A percentile compares a stretch with the other conserved stretches of the same genome.
Evolutionary conservation across 2,329 filamentous ascomycete genomes (phyloP).

Genomic region (Verticillium zaregamsianum): DNA sequence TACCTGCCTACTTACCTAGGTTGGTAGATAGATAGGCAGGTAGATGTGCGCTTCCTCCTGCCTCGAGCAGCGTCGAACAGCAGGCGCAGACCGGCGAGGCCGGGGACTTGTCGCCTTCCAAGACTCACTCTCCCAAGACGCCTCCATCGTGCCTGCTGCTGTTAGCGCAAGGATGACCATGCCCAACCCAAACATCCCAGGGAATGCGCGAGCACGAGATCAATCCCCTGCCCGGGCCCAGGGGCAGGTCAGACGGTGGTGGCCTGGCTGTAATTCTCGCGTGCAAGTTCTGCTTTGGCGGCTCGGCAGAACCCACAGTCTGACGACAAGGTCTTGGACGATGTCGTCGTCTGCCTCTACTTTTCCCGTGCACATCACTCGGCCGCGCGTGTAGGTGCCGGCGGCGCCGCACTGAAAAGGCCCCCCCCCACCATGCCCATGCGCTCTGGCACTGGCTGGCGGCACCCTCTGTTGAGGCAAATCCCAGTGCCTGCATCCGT

Average conservation of each 20-base stretch:
- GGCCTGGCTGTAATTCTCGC: neutral
- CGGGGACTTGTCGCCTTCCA: neutral
- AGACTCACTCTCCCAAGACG: neutral
- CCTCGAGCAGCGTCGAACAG: neutral
- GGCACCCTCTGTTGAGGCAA: neutral
- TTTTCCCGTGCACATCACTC: no score
- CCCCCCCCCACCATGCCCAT: no score
- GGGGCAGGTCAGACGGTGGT: neutral
- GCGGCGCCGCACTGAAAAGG: no score
- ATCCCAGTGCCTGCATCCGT: neutral
- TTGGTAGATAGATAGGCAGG: no score
- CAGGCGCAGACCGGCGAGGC: neutral
- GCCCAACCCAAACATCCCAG: no score
- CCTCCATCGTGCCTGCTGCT: neutral
- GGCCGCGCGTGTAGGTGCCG: no score
- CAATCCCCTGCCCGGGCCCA: neutral
- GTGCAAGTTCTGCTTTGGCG: neutral
- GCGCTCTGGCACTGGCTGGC: no score
- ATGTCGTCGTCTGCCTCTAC: neutral
- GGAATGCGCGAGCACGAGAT: neutral
- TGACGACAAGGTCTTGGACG: neutral
- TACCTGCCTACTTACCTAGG: no score
- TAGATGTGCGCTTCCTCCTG: neutral
- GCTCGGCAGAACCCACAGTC: neutral
- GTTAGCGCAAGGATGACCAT: no score